phyloP scores from a whole-genome alignment of 257 asterid species.

The Salvia rosmarinus region DNA sequence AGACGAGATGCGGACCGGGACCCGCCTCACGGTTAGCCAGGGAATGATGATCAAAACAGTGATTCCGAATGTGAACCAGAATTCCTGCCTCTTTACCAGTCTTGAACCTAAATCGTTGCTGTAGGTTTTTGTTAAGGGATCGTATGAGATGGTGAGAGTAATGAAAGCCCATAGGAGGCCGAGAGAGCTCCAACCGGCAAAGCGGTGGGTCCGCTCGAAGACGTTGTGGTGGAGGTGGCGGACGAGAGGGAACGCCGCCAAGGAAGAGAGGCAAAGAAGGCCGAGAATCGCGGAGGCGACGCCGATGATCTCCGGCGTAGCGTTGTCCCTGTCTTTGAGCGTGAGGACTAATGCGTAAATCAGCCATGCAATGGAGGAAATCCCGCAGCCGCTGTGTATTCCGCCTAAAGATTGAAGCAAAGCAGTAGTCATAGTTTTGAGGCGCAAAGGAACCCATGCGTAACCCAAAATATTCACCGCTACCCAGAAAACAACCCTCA shows the following conservation, averaged over 20 bases:
- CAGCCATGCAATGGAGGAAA: slow-evolving; percentile 74
- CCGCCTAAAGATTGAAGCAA: slow-evolving; percentile 71
- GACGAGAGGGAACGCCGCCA: slow-evolving; percentile 73
- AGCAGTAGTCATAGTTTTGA: slow-evolving; percentile 59
- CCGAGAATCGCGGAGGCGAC: slow-evolving; percentile 57
- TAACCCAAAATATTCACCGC: slow-evolving; percentile 61
- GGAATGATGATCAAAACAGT: slow-evolving; percentile 57
- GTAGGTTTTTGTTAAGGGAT: slow-evolving; percentile 54
- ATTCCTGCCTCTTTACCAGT: slow-evolving; percentile 50
- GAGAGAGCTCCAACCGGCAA: slow-evolving; percentile 66
- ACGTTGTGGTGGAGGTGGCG: slow-evolving; percentile 87
- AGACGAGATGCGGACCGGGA: slow-evolving; percentile 53
- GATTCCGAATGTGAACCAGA: slow-evolving; percentile 56
- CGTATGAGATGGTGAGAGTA: slow-evolving; percentile 50
- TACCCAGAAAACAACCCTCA: slow-evolving; percentile 63
- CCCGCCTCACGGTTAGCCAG: slow-evolving; percentile 63
- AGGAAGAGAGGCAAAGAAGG: slow-evolving; percentile 51
- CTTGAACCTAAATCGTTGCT: slow-evolving; percentile 31
- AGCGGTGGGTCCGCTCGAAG: slow-evolving; percentile 71
- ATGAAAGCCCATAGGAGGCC: slow-evolving; percentile 64
- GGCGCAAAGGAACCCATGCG: slow-evolving; percentile 53
- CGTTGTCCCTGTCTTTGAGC: slow-evolving; percentile 46
- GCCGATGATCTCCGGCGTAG: slow-evolving; percentile 49
- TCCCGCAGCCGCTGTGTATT: slow-evolving; percentile 76
- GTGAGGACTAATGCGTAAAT: slow-evolving; percentile 59